Evolutionary conservation across 164 flowering plant genomes (phyloP).

Genomic region (Brasenia schreberi): DNA sequence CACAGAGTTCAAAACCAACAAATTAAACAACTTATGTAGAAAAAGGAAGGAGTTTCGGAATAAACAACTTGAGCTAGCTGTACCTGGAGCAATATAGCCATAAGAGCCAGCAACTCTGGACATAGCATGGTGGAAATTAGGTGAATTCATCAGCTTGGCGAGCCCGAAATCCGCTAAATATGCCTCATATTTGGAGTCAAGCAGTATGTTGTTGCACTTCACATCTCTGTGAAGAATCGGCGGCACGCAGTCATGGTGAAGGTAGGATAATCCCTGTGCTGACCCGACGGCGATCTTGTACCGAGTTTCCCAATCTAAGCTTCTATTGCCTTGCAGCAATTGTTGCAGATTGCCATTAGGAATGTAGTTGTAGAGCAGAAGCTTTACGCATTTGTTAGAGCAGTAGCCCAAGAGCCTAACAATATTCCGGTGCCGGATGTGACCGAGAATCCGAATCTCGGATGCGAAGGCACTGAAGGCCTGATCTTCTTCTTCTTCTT

Average conservation of each 20-base stretch:
- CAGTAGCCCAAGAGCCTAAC: constrained; percentile 70
- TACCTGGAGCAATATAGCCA: constrained; percentile 85
- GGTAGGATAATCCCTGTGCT: constrained; percentile 77
- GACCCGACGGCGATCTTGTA: constrained; percentile 71
- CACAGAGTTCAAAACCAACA: not conserved
- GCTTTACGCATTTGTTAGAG: constrained; percentile 50
- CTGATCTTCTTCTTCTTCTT: constrained; percentile 22
- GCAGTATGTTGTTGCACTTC: constrained; percentile 72
- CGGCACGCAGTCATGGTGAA: constrained; percentile 76
- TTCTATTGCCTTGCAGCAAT: constrained; percentile 43
- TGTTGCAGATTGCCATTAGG: constrained; percentile 64
- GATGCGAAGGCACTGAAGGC: constrained; percentile 52
- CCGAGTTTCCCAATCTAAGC: constrained; percentile 73
- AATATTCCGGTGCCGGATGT: constrained; percentile 71
- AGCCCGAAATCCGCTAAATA: constrained; percentile 74
- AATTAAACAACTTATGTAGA: too few relatives aligned
- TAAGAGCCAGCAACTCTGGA: constrained; percentile 78
- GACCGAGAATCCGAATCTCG: constrained; percentile 66
- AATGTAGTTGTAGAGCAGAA: constrained; percentile 53
- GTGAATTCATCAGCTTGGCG: constrained; percentile 62
- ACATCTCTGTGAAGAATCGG: constrained; percentile 74
- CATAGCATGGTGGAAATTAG: constrained; percentile 50
- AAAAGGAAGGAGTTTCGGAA: not conserved
- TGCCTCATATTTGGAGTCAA: constrained; percentile 61
- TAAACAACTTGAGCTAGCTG: constrained; percentile 2